These are phyloP conservation scores for Phialophora expanda DNA, from an alignment of 2,329 filamentous ascomycete genomes.

Conservation along the genomic window DNA sequence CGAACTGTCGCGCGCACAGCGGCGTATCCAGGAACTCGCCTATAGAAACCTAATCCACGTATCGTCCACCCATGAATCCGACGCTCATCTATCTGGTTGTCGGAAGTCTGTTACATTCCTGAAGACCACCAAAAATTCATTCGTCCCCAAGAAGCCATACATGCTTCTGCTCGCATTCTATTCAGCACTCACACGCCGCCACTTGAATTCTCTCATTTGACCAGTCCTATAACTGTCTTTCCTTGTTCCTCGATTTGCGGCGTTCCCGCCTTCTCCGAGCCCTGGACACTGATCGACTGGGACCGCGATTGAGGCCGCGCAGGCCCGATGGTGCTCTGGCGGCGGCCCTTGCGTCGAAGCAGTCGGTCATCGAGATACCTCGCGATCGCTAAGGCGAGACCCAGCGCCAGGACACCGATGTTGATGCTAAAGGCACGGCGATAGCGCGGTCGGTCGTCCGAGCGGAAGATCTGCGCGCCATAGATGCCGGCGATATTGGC, in stretches of 20 bases:
- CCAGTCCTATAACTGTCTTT: background rate
- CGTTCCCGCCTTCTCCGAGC: background rate
- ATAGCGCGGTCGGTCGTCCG: conserved; percentile 59
- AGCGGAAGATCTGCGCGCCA: conserved; percentile 64
- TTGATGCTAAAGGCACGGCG: conserved; percentile 57
- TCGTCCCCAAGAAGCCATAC: no score
- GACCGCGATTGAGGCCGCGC: background rate
- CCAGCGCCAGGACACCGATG: conserved; percentile 54
- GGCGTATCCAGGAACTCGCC: background rate
- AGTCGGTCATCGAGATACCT: conserved; percentile 53
- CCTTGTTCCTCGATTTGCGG: background rate
- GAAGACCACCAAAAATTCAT: background rate
- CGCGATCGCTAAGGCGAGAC: conserved; percentile 49
- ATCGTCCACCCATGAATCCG: background rate
- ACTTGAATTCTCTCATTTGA: background rate
- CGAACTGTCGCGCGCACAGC: background rate
- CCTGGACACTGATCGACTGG: background rate
- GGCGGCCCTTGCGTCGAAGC: conserved; percentile 33
- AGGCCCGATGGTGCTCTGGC: conserved; percentile 29
- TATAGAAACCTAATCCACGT: background rate
- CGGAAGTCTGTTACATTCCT: background rate
- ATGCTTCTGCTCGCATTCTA: background rate
- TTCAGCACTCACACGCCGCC: background rate
- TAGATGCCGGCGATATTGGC: conserved; percentile 67
- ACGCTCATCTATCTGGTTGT: background rate